These are phyloP conservation scores for Fusarium goolgardi DNA, from an alignment of 2,329 filamentous ascomycete genomes.

Conservation along the genomic window DNA sequence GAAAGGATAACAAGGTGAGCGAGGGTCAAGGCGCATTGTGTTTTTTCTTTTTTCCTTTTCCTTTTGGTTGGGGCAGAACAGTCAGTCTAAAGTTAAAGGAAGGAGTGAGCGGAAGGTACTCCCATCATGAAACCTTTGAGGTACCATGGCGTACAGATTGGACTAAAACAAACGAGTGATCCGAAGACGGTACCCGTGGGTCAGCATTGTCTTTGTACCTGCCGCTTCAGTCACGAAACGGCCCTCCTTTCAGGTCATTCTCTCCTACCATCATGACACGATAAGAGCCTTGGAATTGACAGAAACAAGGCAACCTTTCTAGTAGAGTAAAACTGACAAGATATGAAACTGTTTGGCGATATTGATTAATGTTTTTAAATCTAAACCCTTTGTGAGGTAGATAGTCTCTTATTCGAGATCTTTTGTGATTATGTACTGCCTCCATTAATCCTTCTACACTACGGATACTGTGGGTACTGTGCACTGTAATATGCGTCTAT, in stretches of 20 bases:
- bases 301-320: neutral
- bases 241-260: conserved; percentile 19
- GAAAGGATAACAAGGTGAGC: neutral
- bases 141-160: conserved; percentile 3
- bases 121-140: conserved; percentile 1
- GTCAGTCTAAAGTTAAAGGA: conserved; percentile 7
- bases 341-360: neutral
- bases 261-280: conserved; percentile 23
- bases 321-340: neutral
- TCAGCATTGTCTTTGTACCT: conserved; percentile 14
- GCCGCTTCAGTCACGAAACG: conserved; percentile 21
- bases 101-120: conserved; percentile 18
- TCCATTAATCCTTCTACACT: neutral
- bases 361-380: neutral
- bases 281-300: neutral
- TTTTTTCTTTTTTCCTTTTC: conserved; percentile 7
- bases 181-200: conserved; percentile 16
- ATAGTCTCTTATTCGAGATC: neutral
- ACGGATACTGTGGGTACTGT: neutral
- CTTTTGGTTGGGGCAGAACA: conserved; percentile 3
- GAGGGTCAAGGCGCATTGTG: conserved; percentile 4
- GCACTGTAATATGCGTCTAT: neutral
- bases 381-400: neutral
- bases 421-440: conserved; percentile 9
- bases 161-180: neutral